A percentile compares a stretch with the other conserved stretches of the same genome.
Conservation (phyloP, 257 asterid genomes). For the Solanum chiquidenum region DNA sequence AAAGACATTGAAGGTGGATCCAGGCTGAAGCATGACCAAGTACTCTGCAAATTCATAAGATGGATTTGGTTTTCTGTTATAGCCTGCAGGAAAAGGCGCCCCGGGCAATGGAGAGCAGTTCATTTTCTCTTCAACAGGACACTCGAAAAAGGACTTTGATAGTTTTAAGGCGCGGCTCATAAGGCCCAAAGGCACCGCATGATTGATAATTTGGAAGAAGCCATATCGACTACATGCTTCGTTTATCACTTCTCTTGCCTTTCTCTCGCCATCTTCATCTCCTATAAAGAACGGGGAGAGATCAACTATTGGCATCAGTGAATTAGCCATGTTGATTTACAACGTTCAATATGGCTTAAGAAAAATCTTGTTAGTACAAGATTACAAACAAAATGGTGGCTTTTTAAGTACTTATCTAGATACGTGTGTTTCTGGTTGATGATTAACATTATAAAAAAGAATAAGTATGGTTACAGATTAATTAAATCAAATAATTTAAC, state of each 20-base stretch:
- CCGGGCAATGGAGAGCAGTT: constrained; percentile 10
- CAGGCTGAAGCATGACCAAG: constrained; percentile 39
- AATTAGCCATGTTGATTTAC: background rate
- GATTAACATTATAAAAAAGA: background rate
- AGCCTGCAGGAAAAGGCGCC: constrained; percentile 42
- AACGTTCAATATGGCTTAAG: background rate
- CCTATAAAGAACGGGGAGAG: constrained; percentile 33
- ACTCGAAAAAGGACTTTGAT: constrained; percentile 17
- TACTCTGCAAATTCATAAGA: constrained; percentile 41
- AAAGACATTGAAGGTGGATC: constrained; percentile 11
- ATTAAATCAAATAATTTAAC: background rate
- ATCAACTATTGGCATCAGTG: constrained; percentile 40
- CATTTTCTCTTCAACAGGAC: constrained; percentile 32
- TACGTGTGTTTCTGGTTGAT: background rate
- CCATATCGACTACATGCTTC: constrained; percentile 38
- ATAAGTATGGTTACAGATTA: background rate
- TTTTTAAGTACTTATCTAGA: background rate
- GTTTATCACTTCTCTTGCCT: constrained; percentile 15
- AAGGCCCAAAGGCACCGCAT: constrained; percentile 36
- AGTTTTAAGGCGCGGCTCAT: constrained; percentile 32
- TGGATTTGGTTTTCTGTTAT: constrained; percentile 30
- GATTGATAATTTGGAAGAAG: constrained; percentile 34
- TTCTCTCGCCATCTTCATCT: constrained; percentile 16
- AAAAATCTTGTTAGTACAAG: background rate
- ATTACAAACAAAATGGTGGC: background rate